Base-by-base conservation (phyloP, 2,329 filamentous ascomycete species). In the Capronia epimyces region DNA sequence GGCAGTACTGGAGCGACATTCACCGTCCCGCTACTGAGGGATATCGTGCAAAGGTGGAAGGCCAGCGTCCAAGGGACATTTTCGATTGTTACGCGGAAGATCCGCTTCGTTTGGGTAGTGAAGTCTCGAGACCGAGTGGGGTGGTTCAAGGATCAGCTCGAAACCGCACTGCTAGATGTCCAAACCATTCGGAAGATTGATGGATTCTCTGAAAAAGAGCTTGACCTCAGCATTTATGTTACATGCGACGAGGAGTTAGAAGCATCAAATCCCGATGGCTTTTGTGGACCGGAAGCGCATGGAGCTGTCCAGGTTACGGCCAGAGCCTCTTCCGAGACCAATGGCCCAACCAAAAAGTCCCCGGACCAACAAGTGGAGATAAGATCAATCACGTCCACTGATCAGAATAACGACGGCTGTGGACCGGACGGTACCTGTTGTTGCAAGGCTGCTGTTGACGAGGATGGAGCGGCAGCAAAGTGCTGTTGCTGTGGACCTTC, bases 221-320 rank as follows among this genome's bases (percentile, higher is more conserved):
- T 81, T 2, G 72, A 79, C 22, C 64, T 81, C 6, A 74, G 69
- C 25, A 66, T 81, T 9, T 80, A 81, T 57, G 64, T 81, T 39
- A 82, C 79, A 2, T 78, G 75, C 52, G 75, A 78, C 49, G 68
- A 53, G 40, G 46, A 53, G 8, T 69, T 77, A 2, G 69, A 72
- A 6, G 53, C 46, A 8, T 49, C 45, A n/a, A 57, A 44, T 12
- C 22, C 32, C 12, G 40, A 46, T 15, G 21, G 1, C 15, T 20
- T 10, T 3, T 57, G 52, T 27, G 46, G 29, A 21, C 49, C 52
- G 29, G 3, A 25, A 21, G 46, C 41, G 15, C 53, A 53, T 36
- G 50, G 53, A 7, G 15, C 16, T n/a, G 46, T 50, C 13, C 43
- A 56, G 36, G 39, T 49, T 7, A 22, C 8, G 8, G 27, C 27